Base-by-base conservation (phyloP, 2,329 filamentous ascomycete genomes). In the Pseudopyrenochaeta lycopersici region DNA sequence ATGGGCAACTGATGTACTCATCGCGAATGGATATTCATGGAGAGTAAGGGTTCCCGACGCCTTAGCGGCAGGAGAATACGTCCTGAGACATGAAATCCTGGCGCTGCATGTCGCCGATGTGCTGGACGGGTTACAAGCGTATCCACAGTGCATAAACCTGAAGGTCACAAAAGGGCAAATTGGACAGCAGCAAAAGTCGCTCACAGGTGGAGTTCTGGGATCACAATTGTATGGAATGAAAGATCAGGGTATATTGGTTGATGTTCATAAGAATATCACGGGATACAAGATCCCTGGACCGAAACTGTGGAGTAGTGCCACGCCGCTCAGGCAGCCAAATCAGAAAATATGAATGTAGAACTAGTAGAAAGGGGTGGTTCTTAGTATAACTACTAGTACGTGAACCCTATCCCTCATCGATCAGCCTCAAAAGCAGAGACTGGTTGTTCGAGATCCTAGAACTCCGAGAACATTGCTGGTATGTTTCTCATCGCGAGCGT, bases 11-110 rank as follows among this genome's bases (percentile, higher is more conserved):
- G 63, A 74, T 43, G 56, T 66, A 2, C 60, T 77, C 9, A 72
- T 74, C 17, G 62, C 63, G 20, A 79, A 84, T 67, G 76, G 81
- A 27, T 78, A 76, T 11, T 78, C 81, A 2, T 75, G 60, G 76
- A 77, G 41, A 9, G 70, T 81, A 10, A 76, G 68, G n/a, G 72
- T 84, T 14, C 82, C 82, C 6, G 45, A 62, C 0, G 57, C 68
- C 4, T 66, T 83, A 29, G 65, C 55, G 5, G 60, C 72, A 0
- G 83, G 83, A 0, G 68, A 78, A 40, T 85, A 85, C 54, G 80
- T 85, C 17, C 62, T 86, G 20, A 73, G 84, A 2, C 82, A 85
- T 59, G 83, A 85, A 66, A 76, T 78, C 29, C 78, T 81, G 44
- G 82, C 78, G 5, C 65, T 84, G 14, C 82, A 84, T 54, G 69